These are phyloP conservation scores for Podospora fimiseda DNA, from an alignment of 495 filamentous ascomycete species.

Conservation along the genomic window DNA sequence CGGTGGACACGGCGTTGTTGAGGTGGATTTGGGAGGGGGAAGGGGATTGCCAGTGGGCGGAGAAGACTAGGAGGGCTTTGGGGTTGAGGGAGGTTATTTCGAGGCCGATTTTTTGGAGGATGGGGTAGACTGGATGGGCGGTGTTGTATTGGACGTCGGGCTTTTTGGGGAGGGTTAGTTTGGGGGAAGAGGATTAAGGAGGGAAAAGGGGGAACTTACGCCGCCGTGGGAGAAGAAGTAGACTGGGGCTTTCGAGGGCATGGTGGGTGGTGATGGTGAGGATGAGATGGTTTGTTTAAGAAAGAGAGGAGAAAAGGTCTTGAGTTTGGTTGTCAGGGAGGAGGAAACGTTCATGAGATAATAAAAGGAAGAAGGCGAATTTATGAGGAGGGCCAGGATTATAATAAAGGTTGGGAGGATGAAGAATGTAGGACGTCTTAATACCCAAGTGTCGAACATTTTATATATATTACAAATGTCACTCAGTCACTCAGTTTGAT, in stretches of 20 bases:
- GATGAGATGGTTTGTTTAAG: conserved; percentile 1
- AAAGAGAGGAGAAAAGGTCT: conserved; percentile 1
- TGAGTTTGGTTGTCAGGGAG: conserved; percentile 8
- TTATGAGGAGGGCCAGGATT: conserved; percentile 12
- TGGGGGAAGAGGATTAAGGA: not conserved
- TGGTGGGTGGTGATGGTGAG: conserved; percentile 13
- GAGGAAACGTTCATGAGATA: not conserved
- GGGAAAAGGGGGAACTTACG: conserved; percentile 42
- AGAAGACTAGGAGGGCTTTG: conserved; percentile 78
- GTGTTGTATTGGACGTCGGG: conserved; percentile 69
- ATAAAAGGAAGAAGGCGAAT: not conserved
- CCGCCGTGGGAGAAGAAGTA: conserved; percentile 79
- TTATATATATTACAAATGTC: not conserved
- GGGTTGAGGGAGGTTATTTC: conserved; percentile 81
- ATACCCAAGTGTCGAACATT: conserved; percentile 6
- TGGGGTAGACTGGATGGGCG: conserved; percentile 65
- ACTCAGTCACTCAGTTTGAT: too few species aligned
- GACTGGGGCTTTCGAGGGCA: conserved; percentile 49
- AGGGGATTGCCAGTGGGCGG: conserved; percentile 74
- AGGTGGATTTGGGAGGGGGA: conserved; percentile 53
- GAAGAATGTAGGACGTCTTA: conserved; percentile 4
- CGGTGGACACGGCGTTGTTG: conserved; percentile 61
- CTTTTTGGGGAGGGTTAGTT: conserved; percentile 29
- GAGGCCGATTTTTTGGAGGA: conserved; percentile 60
- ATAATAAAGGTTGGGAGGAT: conserved; percentile 5